phyloP scores from a whole-genome alignment of 2,329 filamentous ascomycete species.

The Alternaria sp. region DNA sequence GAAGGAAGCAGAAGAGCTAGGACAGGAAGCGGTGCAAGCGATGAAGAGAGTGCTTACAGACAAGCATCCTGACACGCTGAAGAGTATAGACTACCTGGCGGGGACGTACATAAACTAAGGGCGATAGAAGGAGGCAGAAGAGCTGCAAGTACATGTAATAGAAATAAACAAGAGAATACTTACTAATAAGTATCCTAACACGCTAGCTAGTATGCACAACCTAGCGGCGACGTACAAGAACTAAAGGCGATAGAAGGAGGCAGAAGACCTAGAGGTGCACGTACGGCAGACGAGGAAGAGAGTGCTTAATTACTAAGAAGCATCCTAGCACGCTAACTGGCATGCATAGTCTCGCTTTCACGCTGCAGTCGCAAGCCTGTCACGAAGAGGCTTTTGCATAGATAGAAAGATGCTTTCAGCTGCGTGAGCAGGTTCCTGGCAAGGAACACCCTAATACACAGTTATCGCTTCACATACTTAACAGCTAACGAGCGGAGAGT shows the following conservation, averaged over 20 bases:
- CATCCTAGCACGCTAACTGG: constrained; percentile 18
- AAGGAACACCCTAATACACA: constrained; percentile 5
- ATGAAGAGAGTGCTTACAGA: not conserved
- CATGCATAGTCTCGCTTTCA: constrained; percentile 10
- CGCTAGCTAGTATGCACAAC: constrained; percentile 5
- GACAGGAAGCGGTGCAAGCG: not conserved
- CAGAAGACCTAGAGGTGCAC: constrained; percentile 10
- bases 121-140: constrained; percentile 5
- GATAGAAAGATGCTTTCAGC: constrained; percentile 5
- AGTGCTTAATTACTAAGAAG: constrained; percentile 4
- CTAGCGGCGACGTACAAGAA: constrained; percentile 4
- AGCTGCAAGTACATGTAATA: not conserved
- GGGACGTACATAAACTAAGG: constrained; percentile 1
- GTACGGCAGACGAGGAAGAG: constrained; percentile 9
- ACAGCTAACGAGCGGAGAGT: not conserved
- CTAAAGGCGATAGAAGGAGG: constrained; percentile 9
- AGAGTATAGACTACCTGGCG: constrained; percentile 15
- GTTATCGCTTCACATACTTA: not conserved
- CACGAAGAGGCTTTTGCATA: constrained; percentile 10
- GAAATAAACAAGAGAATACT: not conserved
- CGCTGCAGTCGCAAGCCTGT: constrained; percentile 4
- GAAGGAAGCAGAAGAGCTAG: constrained; percentile 3
- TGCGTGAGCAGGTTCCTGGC: constrained; percentile 8
- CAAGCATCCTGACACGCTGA: constrained; percentile 11
- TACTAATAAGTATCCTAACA: constrained; percentile 4